A percentile compares a stretch with the other conserved stretches of the same genome.
Conservation (phyloP, 83 land plant species). For the Larix sibirica region DNA sequence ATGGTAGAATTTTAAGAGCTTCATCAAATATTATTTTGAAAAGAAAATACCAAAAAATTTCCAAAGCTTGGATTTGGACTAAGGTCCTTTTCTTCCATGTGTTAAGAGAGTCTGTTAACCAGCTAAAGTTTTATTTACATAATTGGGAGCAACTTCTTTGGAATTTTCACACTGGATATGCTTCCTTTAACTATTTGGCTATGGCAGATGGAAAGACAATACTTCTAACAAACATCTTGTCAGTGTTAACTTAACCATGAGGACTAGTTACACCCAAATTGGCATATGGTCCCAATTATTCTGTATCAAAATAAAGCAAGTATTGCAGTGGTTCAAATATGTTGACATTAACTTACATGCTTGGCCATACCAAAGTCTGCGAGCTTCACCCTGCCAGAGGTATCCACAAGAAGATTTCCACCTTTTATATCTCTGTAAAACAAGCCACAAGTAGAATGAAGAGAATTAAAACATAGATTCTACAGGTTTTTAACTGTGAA, state of each 20-base stretch:
- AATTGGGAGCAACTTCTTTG: background rate
- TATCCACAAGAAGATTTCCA: conserved; percentile 92
- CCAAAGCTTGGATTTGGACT: background rate
- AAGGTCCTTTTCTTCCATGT: background rate
- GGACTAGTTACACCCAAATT: background rate
- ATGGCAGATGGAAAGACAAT: background rate
- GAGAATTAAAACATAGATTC: background rate
- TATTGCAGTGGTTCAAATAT: background rate
- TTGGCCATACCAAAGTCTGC: conserved; percentile 99
- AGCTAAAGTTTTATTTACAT: background rate
- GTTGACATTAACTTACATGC: conserved; percentile 53
- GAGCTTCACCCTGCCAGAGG: conserved; percentile 85
- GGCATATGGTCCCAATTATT: background rate
- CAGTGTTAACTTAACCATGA: background rate
- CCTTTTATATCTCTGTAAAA: conserved; percentile 95
- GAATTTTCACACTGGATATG: background rate
- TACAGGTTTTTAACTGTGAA: background rate
- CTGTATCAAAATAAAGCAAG: background rate
- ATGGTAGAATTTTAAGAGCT: background rate
- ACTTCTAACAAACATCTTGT: conserved; percentile 2
- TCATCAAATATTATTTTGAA: background rate
- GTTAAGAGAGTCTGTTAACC: background rate
- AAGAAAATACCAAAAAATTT: background rate
- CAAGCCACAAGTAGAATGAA: background rate
- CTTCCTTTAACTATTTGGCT: background rate